phyloP scores from a whole-genome alignment of 805 yeast genomes.

The Scheffersomyces coipomensis region DNA sequence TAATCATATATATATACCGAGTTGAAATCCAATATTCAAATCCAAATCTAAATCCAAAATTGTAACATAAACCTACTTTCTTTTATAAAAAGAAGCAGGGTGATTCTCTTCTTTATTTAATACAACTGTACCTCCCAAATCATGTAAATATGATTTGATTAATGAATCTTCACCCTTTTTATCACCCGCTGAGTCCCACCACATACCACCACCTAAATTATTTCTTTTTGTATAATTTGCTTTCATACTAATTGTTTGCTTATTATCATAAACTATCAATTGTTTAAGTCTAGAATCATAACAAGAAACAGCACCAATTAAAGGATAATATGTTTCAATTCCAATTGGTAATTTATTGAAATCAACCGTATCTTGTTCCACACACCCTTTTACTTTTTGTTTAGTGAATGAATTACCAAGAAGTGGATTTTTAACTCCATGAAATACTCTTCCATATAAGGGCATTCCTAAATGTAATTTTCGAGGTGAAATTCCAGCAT shows the following conservation, averaged over 20 bases:
- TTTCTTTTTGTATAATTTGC: conserved; percentile 52
- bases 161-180: conserved; percentile 35
- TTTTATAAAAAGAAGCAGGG: no score
- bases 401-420: conserved; percentile 40
- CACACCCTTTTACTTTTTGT: conserved; percentile 20
- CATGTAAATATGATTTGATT: conserved; percentile 44
- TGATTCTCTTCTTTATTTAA: conserved; percentile 16
- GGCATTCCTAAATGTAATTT: conserved; percentile 87
- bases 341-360: conserved; percentile 54
- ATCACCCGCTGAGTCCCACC: conserved; percentile 95
- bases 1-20: no score
- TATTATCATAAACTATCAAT: conserved; percentile 68
- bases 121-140: conserved; percentile 21
- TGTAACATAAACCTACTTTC: no score
- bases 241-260: conserved; percentile 50
- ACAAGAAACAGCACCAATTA: conserved; percentile 51
- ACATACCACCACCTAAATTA: conserved; percentile 79
- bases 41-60: no score
- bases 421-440: conserved; percentile 30
- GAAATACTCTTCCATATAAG: conserved; percentile 59
- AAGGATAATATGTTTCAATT: conserved; percentile 45
- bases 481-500: conserved; percentile 38
- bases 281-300: conserved; percentile 35
- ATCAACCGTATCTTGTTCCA: conserved; percentile 49
- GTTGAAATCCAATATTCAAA: no score